Evolutionary conservation across 371 early-diverging fungal species (phyloP), one percentile per base, ranked within the genome.

Genomic region (Smittium mucronatum): DNA sequence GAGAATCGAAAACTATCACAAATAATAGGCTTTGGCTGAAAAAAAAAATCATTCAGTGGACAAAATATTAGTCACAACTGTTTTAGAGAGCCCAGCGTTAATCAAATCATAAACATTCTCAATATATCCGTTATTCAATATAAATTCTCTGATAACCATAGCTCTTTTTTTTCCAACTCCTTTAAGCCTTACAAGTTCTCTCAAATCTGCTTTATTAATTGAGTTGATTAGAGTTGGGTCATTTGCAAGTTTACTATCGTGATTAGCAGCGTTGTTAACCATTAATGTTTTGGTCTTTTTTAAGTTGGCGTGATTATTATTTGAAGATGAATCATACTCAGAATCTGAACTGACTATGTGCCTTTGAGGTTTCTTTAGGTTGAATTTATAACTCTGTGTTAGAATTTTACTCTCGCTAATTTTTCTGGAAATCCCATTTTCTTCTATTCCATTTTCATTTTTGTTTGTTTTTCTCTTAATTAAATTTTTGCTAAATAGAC

Each of bases 81-180:
- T 15, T 16, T 33, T 61, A 11, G 63, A 30, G 31, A 61, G 63
- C 16, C 63, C 63, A 61, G 63, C 29, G 63, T 61, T 61, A 30
- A 61, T 16, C n/a, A 67, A 63, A 67, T 67, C 67, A 35, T 67
- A 28, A 67, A 67, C 35, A 32, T n/a, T 67, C 16, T 28, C 28
- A 21, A 81, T 68, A 0, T 80, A 78, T 2, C 82, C 82, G 1
- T 74, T 67, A 1, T 47, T 35, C 15, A 72, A 71, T 21, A 81
- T 72, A 21, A 70, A 84, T 17, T 82, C 82, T 36, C 84, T 75
- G 34, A 88, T 87, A 68, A 76, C 77, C 71, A 81, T 76, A 0
- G 88, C 88, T 35, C 88, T 77, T 47, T 82, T 84, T 70, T 83
- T 83, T 47, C 88, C 88, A 47, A 88, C 82, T n/a, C 83, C 82